phyloP scores from a whole-genome alignment of 352 stramenopile species.

The Phytophthora ohioensis region DNA sequence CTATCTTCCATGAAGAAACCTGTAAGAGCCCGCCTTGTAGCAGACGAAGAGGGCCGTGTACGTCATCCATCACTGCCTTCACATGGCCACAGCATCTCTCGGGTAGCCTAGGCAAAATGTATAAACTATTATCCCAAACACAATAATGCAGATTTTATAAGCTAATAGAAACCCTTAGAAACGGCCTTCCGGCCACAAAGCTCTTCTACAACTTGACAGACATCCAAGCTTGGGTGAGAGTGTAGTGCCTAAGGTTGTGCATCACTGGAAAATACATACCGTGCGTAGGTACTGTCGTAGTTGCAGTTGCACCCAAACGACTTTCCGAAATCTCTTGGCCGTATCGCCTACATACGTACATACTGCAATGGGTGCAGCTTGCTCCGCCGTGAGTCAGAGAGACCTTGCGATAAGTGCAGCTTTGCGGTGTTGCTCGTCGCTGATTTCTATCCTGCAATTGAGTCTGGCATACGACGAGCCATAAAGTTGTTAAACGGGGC shows the following conservation, averaged over 20 bases:
- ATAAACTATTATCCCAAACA: constrained; percentile 26
- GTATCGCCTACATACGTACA: no score
- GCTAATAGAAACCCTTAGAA: constrained; percentile 37
- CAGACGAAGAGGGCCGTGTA: constrained; percentile 28
- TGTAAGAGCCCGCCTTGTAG: constrained; percentile 13
- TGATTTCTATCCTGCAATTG: no score
- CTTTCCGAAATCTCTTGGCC: no score
- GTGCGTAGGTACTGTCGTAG: constrained; percentile 2
- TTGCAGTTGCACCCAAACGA: no score
- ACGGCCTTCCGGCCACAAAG: constrained; percentile 16
- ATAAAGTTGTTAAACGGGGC: constrained; percentile 5
- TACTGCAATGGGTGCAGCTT: no score
- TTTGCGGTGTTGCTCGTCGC: neutral
- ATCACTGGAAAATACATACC: neutral
- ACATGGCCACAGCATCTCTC: constrained; percentile 22
- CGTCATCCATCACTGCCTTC: constrained; percentile 32
- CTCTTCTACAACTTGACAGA: constrained; percentile 2
- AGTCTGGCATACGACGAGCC: neutral
- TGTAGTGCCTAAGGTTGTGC: neutral
- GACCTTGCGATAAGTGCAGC: neutral
- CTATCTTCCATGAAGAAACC: constrained; percentile 14
- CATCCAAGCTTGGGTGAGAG: constrained; percentile 3
- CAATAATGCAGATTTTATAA: constrained; percentile 34
- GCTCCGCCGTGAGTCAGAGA: constrained; percentile 3
- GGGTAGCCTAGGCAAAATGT: constrained; percentile 31